Base-by-base conservation (phyloP, 1,284 basidiomycete genomes). In the Boletus albobrunnescens region DNA sequence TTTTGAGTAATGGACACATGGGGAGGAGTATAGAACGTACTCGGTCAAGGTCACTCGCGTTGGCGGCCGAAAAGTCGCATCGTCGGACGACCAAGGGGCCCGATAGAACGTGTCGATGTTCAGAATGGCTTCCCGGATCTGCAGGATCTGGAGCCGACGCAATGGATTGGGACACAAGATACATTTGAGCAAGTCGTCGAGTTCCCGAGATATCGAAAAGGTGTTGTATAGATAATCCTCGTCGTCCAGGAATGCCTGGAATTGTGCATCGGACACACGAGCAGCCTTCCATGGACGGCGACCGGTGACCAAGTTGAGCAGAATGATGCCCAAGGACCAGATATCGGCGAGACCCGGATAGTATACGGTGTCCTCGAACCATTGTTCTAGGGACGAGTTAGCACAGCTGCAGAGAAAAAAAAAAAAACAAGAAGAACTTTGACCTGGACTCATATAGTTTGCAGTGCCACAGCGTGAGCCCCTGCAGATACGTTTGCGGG, bases 211-310 rank as follows among this genome's bases (percentile, higher is more conserved):
- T 56, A 94, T 86, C 14, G 87, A 87, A 4, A 91, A 74, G 53
- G 82, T 79, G 17, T 77, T 67, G n/a, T 75, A 76, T 22, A 94
- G 75, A 59, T 86, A 86, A 52, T 86, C 67, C 26, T 74, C 77
- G 58, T 93, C 77, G 46, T 76, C 67, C 41, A 89, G 67, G 69
- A 77, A 93, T 1, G 81, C 78, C 17, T 72, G 65, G 71, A 89
- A 95, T 33, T 82, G 84, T 44, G 82, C 77, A 67, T 96, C 92
- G 38, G 74, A 70, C 6, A 75, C 68, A 38, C 75, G 79, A 4
- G 94, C 92, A 56, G 79, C 76, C 53, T 81, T 78, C 94, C 94
- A 97, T 6, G 92, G 94, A 64, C 89, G 91, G 36, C 88, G 81
- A 16, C 89, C 88, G 49, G 87, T 87, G 39, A 92, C 82, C 68